phyloP scores from a whole-genome alignment of 2,329 filamentous ascomycete genomes.

The Lizonia empirigonia region DNA sequence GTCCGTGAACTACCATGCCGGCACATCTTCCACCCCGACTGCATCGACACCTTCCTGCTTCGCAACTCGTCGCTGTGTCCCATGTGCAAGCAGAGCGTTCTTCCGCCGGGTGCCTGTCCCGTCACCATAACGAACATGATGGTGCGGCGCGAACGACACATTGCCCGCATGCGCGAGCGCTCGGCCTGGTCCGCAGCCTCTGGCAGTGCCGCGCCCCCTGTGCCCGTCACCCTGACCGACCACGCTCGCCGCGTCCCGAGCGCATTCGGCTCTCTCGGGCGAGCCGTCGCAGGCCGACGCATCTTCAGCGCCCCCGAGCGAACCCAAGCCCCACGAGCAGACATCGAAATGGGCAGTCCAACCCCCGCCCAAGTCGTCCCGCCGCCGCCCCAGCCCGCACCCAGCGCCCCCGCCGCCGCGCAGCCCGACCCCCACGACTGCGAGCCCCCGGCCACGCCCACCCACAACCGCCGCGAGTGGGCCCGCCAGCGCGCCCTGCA shows the following conservation, averaged over 20 bases:
- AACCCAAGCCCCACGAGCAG: conserved; percentile 24
- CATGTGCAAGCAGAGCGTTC: conserved; percentile 82
- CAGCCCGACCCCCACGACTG: conserved; percentile 16
- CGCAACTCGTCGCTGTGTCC: conserved; percentile 86
- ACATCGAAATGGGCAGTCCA: conserved; percentile 41
- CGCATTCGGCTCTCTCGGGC: conserved; percentile 32
- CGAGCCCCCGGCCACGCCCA: conserved; percentile 10
- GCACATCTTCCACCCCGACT: conserved; percentile 92
- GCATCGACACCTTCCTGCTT: conserved; percentile 83
- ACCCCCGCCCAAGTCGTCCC: too few relatives aligned
- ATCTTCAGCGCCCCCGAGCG: conserved; percentile 41
- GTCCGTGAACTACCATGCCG: conserved; percentile 87
- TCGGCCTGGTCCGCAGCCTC: conserved; percentile 15
- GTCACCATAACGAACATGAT: conserved; percentile 72
- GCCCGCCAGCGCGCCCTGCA: conserved; percentile 53
- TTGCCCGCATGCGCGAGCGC: conserved; percentile 65
- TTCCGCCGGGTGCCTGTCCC: conserved; percentile 67
- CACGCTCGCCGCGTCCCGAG: conserved; percentile 12
- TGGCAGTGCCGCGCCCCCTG: background rate
- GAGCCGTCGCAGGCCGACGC: conserved; percentile 32
- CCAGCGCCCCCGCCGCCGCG: background rate
- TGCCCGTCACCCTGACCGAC: background rate
- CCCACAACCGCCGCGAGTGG: conserved; percentile 51
- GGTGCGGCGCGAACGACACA: conserved; percentile 78
- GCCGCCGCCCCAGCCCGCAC: background rate